Base-by-base conservation (phyloP, 352 stramenopile species). In the Thalassiosira mediterranea region DNA sequence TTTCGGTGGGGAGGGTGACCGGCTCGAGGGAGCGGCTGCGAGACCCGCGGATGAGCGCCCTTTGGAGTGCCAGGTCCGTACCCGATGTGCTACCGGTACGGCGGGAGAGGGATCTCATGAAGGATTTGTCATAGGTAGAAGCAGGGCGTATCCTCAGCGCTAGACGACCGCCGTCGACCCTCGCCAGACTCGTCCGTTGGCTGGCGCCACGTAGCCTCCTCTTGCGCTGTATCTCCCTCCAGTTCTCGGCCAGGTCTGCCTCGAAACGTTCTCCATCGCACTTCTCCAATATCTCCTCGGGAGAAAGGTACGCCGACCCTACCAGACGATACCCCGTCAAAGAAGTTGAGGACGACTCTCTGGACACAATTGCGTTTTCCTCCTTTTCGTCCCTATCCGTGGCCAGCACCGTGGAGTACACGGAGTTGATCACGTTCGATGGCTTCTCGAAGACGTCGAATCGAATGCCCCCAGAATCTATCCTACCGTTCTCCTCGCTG, bases 401-500 rank as follows among this genome's bases (percentile, higher is more conserved):
- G 7, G 34, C 34, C 4, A 76, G 44, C 5, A 76, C 42, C 23
- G 46, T 63, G 19, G 48, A 51, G 21, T 57, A 71, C n/a, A 75
- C 57, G 17, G 58, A 63, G 32, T 54, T 64, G 3, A 82, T 23
- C 1, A 72, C 46, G 51, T 82, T 56, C 4, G 69, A 34, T 13
- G 73, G 73, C 23, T 61, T 76, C 49, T 76, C 52, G 25, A 76
- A 82, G n/a, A 83, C 32, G 58, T 83, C 68, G 26, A 83, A 83
- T 63, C 68, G 58, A 15, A 83, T 21, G 7, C 73, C 73, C 15
- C 65, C 73, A n/a, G 46, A 44, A 3, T 21, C 21, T 15, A 59
- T 65, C 23, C 17, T 26, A 13, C 34, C 48, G n/a, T 13, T 58
- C 37, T 34, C 34, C 13, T 52, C 42, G 25, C 13, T 47, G 28